A percentile compares a stretch with the other conserved stretches of the same genome.
These are phyloP conservation scores for Aspergillus tanneri DNA, from an alignment of 2,329 filamentous ascomycete species.

Conservation along the genomic window DNA sequence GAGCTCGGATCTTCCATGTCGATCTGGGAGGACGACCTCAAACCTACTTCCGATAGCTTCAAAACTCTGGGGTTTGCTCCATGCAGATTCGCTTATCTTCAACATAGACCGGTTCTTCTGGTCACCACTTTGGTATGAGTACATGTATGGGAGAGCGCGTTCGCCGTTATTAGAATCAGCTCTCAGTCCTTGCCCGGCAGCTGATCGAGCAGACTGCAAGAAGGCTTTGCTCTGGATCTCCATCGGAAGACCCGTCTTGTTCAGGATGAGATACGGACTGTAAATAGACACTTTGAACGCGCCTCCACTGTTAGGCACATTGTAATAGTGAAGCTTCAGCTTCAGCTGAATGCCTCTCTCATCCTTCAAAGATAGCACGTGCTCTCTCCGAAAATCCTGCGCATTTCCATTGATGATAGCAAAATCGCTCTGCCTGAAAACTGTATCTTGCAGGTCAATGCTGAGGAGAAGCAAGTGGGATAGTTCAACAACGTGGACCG, in stretches of 20 bases:
- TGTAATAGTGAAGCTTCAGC: slow-evolving; percentile 85
- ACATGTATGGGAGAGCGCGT: slow-evolving; percentile 87
- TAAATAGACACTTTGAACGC: slow-evolving; percentile 95
- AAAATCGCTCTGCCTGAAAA: slow-evolving; percentile 93
- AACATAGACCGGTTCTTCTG: slow-evolving; percentile 86
- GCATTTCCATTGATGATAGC: slow-evolving; percentile 91
- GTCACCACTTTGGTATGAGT: slow-evolving; percentile 85
- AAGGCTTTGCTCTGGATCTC: slow-evolving; percentile 86
- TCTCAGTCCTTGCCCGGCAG: slow-evolving; percentile 74
- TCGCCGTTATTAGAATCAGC: slow-evolving; percentile 53
- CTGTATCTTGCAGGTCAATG: slow-evolving; percentile 93
- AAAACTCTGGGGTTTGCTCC: slow-evolving; percentile 98
- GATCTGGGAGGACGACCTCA: slow-evolving; percentile 78
- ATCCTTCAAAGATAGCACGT: slow-evolving; percentile 77
- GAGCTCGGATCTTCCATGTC: slow-evolving; percentile 72
- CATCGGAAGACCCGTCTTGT: slow-evolving; percentile 89
- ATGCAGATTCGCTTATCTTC: slow-evolving; percentile 83
- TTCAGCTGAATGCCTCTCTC: slow-evolving; percentile 74
- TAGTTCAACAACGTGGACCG: slow-evolving; percentile 93
- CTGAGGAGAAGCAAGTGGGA: slow-evolving; percentile 91
- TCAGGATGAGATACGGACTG: slow-evolving; percentile 90
- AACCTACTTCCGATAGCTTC: slow-evolving; percentile 93
- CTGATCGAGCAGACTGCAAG: slow-evolving; percentile 75
- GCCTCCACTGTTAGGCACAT: slow-evolving; percentile 85
- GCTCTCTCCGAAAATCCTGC: slow-evolving; percentile 83